These are phyloP conservation scores for Aspergillus piperis DNA, from an alignment of 2,329 filamentous ascomycete species.

Conservation along the genomic window DNA sequence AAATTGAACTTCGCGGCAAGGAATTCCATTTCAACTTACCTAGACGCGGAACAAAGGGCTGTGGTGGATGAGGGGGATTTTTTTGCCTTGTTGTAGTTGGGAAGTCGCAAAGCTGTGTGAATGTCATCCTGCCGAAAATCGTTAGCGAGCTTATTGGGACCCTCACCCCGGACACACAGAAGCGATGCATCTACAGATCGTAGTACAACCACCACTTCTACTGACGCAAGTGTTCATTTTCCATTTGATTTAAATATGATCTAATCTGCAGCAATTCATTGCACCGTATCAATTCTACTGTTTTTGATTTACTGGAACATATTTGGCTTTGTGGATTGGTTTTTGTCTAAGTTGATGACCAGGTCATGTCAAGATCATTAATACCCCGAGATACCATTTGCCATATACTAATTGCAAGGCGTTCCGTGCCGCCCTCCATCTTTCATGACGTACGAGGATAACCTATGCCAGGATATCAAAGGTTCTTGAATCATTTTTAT, in stretches of 20 bases:
- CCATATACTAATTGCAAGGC: constrained; percentile 16
- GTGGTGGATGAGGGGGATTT: constrained; percentile 40
- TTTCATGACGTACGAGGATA: constrained; percentile 24
- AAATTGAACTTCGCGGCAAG: constrained; percentile 22
- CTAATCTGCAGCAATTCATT: not conserved
- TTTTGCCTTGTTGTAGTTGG: constrained; percentile 40
- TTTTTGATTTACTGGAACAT: constrained; percentile 1
- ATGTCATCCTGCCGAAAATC: constrained; percentile 44
- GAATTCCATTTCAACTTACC: constrained; percentile 36
- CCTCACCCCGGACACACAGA: constrained; percentile 37
- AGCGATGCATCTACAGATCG: constrained; percentile 27
- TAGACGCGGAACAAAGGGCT: constrained; percentile 34
- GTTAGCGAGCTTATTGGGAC: constrained; percentile 44
- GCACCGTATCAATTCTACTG: not conserved
- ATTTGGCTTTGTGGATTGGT: constrained; percentile 14
- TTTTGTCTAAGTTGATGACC: constrained; percentile 13
- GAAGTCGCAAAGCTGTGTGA: constrained; percentile 44
- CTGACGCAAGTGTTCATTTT: not conserved
- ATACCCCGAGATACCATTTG: constrained; percentile 20
- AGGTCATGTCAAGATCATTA: constrained; percentile 16
- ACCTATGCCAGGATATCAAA: constrained; percentile 39
- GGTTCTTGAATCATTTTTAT: constrained; percentile 46
- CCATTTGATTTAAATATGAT: not conserved
- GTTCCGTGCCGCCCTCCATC: constrained; percentile 5
- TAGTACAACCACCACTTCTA: constrained; percentile 13